Evolutionary conservation across 1,284 basidiomycete genomes (phyloP), one percentile per base, ranked within the genome.

Genomic region (Boletus subluridellus): DNA sequence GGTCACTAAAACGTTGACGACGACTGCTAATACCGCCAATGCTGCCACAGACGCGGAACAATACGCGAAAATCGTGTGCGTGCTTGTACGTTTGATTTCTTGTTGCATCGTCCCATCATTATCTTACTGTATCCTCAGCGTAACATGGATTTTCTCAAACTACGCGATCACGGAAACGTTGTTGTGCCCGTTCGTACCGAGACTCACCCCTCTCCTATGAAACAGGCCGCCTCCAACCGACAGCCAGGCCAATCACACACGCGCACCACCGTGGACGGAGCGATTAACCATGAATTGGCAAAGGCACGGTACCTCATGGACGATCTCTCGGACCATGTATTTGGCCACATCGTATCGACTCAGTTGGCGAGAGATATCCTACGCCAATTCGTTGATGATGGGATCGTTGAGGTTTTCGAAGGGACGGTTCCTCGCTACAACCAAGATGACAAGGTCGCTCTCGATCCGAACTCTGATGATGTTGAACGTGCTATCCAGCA

Each of bases 301-400:
- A 21, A 21, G 21, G 21, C 21, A 21, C 1, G 21, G 21, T 21
- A 21, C 21, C 21, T 21, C 21, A 21, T 11, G 32, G 9, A 32
- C 32, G 32, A 11, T 32, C 32, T 32, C 32, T 4, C 28, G 28
- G 7, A 30, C 28, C 35, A 37, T 2, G 35, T 55, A 2, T 52
- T 63, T 3, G 59, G 32, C 11, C 9, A 34, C 44, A 41, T 58
- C 8, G 56, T 63, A 0, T 56, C 62, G 3, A 52, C 56, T 2
- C 9, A 38, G 14, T 32, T 28, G 51, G 63, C 63, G 1, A 51
- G 8, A 11, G 50, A 49, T 28, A 54, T 58, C 2, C 8, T 65
- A 0, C n/a, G 14, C 1, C 9, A 54, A 9, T 60, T 63, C 17
- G 11, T 59, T 30, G 4, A 58, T 4, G n/a, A 44, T 10, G 21